Evolutionary conservation across 257 asterid genomes (phyloP).

Genomic region (Primulina eburnea): DNA sequence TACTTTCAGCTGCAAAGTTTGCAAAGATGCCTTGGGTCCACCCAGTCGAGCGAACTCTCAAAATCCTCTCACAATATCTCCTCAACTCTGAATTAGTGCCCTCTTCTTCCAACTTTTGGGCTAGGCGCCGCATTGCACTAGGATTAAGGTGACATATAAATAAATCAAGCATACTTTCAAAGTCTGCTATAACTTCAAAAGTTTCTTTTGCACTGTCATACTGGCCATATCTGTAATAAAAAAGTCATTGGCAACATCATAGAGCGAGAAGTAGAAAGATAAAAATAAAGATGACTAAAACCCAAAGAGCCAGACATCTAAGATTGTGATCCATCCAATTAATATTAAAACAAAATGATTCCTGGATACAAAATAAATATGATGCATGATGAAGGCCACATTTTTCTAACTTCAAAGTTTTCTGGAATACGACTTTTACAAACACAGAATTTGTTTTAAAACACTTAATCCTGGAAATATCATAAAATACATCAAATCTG

Average conservation of each 20-base stretch:
- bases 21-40: slow-evolving; percentile 99
- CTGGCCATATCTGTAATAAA: slow-evolving; percentile 85
- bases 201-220: slow-evolving; percentile 98
- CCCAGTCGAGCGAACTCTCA: slow-evolving; percentile 95
- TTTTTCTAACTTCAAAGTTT: background rate
- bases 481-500: background rate
- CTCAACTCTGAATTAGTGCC: slow-evolving; percentile 85
- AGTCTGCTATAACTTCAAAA: slow-evolving; percentile 91
- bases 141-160: slow-evolving; percentile 99
- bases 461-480: background rate
- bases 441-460: background rate
- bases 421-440: slow-evolving; percentile 5
- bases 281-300: slow-evolving; percentile 5
- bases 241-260: slow-evolving; percentile 22
- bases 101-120: slow-evolving; percentile 93
- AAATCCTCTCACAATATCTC: slow-evolving; percentile 91
- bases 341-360: background rate
- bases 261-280: slow-evolving; percentile 16
- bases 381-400: background rate
- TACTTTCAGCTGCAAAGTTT: slow-evolving; percentile 98
- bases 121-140: slow-evolving; percentile 96
- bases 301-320: slow-evolving; percentile 3
- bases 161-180: slow-evolving; percentile 93
- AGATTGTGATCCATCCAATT: background rate
- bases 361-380: background rate